Base-by-base conservation (phyloP, 352 stramenopile species). In the Pythium rishiriense region DNA sequence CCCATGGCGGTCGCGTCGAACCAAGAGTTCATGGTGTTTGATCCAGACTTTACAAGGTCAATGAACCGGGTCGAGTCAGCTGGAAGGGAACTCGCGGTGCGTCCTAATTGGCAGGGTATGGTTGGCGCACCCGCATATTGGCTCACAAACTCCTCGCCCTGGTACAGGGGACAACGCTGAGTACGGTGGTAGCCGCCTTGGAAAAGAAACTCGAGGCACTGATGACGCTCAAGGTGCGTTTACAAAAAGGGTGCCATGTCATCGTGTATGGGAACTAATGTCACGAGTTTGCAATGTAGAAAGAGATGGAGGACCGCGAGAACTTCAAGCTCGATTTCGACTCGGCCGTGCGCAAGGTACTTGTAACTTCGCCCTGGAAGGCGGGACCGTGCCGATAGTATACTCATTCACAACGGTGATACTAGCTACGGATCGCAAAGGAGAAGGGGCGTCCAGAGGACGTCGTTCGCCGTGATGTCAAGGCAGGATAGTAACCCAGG, bases 181-280 rank as follows among this genome's bases (percentile, higher is more conserved):
- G 60, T n/a, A 69, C 52, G 3, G 66, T 81, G 10, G 68, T 74
- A 4, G 70, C 50, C 19, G 61, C 52, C 19, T 42, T 83, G 22
- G 65, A 81, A 57, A 81, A 78, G 62, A 79, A 77, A 22, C 50
- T 83, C 1, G 62, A 73, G n/a, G 67, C 61, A 6, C 54, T 83
- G 58, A 60, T 58, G 41, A 58, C 68, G 4, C 29, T 75, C 25
- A 76, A 73, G 64, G 62, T 78, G 45, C 2, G 28, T 59, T 33
- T 3, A n/a, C n/a, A n/a, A n/a, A n/a, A n/a, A n/a, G n/a, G n/a
- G n/a, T n/a, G n/a, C n/a, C n/a, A n/a, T n/a, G n/a, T n/a, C n/a
- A n/a, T n/a, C n/a, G n/a, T n/a, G n/a, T n/a, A n/a, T n/a, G n/a
- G n/a, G n/a, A n/a, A n/a, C n/a, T n/a, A n/a, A n/a, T n/a, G n/a